phyloP scores from a whole-genome alignment of 768 basidiomycete genomes.

The Lactarius psammicola region DNA sequence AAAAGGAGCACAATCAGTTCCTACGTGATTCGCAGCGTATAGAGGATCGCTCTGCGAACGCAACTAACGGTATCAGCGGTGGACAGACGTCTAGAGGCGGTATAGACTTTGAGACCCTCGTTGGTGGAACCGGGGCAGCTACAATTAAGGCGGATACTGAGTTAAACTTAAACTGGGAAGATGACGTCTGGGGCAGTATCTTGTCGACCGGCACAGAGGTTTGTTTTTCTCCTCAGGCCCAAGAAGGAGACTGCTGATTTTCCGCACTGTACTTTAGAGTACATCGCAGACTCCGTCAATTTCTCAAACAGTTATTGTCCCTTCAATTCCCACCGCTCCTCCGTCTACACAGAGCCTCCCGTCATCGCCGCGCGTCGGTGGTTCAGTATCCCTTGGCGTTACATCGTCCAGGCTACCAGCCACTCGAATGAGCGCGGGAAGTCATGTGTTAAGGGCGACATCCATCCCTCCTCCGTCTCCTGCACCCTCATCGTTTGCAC shows the following conservation, averaged over 20 bases:
- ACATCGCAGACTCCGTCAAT: conserved; percentile 33
- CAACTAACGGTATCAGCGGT: conserved; percentile 38
- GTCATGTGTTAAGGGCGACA: neutral
- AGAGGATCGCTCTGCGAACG: conserved; percentile 67
- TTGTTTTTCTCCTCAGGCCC: neutral
- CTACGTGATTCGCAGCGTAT: conserved; percentile 89
- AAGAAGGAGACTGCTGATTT: neutral
- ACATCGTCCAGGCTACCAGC: conserved; percentile 39
- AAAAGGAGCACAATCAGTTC: conserved; percentile 89
- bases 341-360: conserved; percentile 28
- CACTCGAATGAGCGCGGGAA: conserved; percentile 37
- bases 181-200: conserved; percentile 84
- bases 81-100: conserved; percentile 43
- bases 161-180: conserved; percentile 61
- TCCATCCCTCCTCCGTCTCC: neutral
- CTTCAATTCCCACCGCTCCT: conserved; percentile 26
- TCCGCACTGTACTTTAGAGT: neutral
- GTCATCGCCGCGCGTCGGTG: conserved; percentile 39
- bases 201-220: conserved; percentile 47
- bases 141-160: conserved; percentile 48
- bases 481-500: conserved; percentile 30
- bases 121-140: conserved; percentile 54
- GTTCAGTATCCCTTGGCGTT: conserved; percentile 18
- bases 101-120: conserved; percentile 85
- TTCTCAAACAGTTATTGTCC: conserved; percentile 28